Percentiles rank a stretch among this genome's conserved stretches.
These are phyloP conservation scores for Nelumbo lutea DNA, from an alignment of 164 flowering plant genomes.

Conservation along the genomic window DNA sequence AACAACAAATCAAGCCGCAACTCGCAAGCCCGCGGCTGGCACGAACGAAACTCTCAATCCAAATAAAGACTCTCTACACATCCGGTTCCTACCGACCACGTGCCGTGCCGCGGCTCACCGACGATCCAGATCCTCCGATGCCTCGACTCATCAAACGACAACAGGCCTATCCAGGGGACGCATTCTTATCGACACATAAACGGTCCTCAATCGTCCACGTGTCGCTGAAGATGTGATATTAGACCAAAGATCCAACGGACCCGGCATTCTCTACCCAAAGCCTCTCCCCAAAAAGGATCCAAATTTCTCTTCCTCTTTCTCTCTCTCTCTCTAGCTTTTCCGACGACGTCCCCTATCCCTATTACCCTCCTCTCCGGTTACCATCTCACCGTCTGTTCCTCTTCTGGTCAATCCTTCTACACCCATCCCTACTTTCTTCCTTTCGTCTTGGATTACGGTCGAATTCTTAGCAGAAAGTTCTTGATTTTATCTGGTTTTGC, in stretches of 20 bases:
- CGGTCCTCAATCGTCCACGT: conserved; percentile 35
- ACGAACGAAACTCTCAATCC: no score
- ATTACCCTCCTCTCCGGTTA: background rate
- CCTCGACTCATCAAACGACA: conserved; percentile 17
- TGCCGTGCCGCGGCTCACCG: background rate
- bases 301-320: background rate
- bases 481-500: background rate
- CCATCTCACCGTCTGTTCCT: background rate
- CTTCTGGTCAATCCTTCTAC: background rate
- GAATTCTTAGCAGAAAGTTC: background rate
- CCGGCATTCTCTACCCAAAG: conserved; percentile 19
- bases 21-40: no score
- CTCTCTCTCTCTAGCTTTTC: background rate
- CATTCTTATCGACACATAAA: conserved; percentile 45
- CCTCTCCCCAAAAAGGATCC: conserved; percentile 1
- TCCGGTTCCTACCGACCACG: background rate
- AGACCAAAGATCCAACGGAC: conserved; percentile 44
- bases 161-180: conserved; percentile 9
- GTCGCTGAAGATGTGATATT: conserved; percentile 31
- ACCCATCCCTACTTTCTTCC: background rate
- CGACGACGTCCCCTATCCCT: background rate
- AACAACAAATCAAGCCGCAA: no score
- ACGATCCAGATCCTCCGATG: conserved; percentile 12
- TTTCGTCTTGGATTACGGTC: background rate
- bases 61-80: no score